Base-by-base conservation (phyloP, 257 asterid genomes). In the Plantago major region DNA sequence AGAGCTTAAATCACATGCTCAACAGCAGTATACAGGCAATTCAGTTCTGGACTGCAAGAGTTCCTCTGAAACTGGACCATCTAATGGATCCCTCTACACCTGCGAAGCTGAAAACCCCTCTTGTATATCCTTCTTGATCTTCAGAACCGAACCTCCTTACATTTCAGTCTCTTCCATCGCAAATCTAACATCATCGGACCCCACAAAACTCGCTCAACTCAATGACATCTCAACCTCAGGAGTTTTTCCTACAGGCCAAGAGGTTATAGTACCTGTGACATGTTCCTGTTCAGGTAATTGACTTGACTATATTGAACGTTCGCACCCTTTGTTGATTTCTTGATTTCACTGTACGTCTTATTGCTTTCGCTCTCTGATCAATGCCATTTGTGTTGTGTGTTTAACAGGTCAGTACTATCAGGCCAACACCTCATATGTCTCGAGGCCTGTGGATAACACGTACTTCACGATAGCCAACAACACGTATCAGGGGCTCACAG, bases 401-500 rank as follows among this genome's bases (percentile, higher is more conserved):
- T 3, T 3, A 30, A 30, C 37, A 30, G 81, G 86, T 13, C 64
- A 51, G 42, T 82, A 77, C 79, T 87, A 82, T 46, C 90, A 79
- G 62, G 84, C 96, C 16, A 77, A 74, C 65, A 55, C 87, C 38
- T 76, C 87, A 33, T 84, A 87, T 52, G 43, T 70, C 28, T 58
- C 51, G 22, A 45, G 15, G n/a, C n/a, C n/a, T n/a, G n/a, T n/a
- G 12, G 19, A 17, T 14, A 68, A 75, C 7, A 76, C 81, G 37
- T 87, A 84, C 49, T 74, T 63, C 49, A 67, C 73, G 8, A 80
- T 84, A 0, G 87, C 90, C 14, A 81, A 74, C 55, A 18, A 42
- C 15, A 79, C 73, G 0, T 84, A 55, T 40, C 78, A 84, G 67
- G 86, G 87, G 52, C 81, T 87, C 10, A 70, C 94, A 19, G 71